Evolutionary conservation across 2,329 filamentous ascomycete species (phyloP), one percentile per base, ranked within the genome.

Genomic region (Emydomyces testavorans): DNA sequence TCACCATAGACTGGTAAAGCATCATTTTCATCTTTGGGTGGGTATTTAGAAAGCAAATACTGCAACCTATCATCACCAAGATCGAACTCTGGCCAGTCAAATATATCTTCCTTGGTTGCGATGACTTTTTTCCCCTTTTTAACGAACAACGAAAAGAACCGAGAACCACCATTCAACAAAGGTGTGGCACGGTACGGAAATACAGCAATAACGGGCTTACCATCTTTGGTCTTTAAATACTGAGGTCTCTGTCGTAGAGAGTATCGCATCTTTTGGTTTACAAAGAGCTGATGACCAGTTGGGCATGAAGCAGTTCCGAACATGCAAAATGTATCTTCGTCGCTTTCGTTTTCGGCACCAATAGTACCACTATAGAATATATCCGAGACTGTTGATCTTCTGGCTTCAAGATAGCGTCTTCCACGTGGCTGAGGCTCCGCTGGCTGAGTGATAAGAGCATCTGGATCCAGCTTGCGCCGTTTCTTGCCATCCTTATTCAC

Each of bases 1-100:
- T 82, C 75, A 4, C 77, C 76, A 56, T 74, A 76, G 0, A 67
- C 18, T 15, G 76, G 75, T 5, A 76, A 62, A 7, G 69, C 55
- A 18, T 72, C 62, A 8, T 64, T 63, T 23, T 63, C 64, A 31
- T 62, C 58, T 24, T 64, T 52, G 6, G 58, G 56, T n/a, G 62
- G 65, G 47, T 73, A 72, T 50, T 70, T 71, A 13, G 67, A 53
- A 6, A 74, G 57, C 11, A 71, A 55, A 48, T 62, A 61, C 13
- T 61, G 56, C 37, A 61, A 61, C 1, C 58, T 54, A 42, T 59
- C 56, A 28, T 46, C 23, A 6, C 48, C 16, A 23, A 51, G 36
- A 34, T 32, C 29, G 10, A 63, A 42, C 24, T 61, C 52, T n/a
- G 59, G 59, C 60, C 61, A 63, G 16, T 59, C 52, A 21, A 53